These are phyloP conservation scores for Chamaecrista fasciculata DNA, from an alignment of 306 rosid species.

Conservation along the genomic window DNA sequence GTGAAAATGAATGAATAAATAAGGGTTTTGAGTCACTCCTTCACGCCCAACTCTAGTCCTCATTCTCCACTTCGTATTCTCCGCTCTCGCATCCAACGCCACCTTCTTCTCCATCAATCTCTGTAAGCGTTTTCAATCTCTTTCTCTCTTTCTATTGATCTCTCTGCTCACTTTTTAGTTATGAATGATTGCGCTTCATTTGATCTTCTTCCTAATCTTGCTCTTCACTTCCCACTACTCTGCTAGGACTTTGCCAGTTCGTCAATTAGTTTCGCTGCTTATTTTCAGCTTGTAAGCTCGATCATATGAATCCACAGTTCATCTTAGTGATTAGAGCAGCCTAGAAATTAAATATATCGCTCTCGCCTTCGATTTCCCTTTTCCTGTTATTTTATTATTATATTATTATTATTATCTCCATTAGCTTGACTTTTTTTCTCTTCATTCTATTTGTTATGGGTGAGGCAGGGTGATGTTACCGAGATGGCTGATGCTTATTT, in stretches of 20 bases:
- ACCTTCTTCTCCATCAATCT: too few species aligned
- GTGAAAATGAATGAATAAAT: too few species aligned
- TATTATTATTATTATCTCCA: neutral
- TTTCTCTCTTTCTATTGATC: neutral
- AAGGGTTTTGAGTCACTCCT: neutral
- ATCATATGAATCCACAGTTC: too few species aligned
- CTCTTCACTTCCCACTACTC: too few species aligned
- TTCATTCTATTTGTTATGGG: neutral
- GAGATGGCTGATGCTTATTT: neutral
- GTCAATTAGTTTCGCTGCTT: too few species aligned
- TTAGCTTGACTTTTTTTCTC: neutral
- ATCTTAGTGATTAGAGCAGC: neutral
- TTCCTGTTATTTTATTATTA: neutral
- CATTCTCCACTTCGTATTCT: neutral
- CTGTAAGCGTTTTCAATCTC: slow-evolving; percentile 27
- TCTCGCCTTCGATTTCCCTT: neutral
- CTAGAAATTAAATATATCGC: neutral
- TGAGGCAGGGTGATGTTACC: neutral
- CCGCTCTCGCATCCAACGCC: too few species aligned
- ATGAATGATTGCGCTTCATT: neutral
- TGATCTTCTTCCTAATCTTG: neutral
- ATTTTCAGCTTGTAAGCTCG: too few species aligned
- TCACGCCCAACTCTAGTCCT: too few species aligned
- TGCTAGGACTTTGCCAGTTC: too few species aligned
- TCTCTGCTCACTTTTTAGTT: neutral